Evolutionary conservation across 2,329 filamentous ascomycete species (phyloP).

Genomic region (Fusarium equiseti): DNA sequence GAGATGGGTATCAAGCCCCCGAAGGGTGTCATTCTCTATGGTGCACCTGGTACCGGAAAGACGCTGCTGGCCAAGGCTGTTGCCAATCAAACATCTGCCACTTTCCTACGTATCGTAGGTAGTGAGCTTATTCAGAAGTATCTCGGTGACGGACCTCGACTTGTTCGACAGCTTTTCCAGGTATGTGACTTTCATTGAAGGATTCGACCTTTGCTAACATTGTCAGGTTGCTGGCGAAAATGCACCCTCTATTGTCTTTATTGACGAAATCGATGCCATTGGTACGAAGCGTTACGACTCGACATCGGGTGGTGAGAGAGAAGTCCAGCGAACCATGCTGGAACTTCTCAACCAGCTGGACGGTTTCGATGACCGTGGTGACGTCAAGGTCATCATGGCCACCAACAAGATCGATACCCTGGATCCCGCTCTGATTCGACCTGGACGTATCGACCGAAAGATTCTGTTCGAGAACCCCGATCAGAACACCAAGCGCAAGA

Average conservation of each 20-base stretch:
- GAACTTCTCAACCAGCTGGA: slow-evolving; percentile 53
- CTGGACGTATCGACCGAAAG: slow-evolving; percentile 98
- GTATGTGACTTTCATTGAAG: slow-evolving; percentile 54
- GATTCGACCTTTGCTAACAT: slow-evolving; percentile 14
- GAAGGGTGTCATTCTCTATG: slow-evolving; percentile 99
- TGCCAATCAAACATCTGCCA: slow-evolving; percentile 98
- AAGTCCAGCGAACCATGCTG: slow-evolving; percentile 78
- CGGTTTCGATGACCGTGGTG: slow-evolving; percentile 97
- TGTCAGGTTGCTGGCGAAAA: slow-evolving; percentile 90
- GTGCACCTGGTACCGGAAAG: slow-evolving; percentile 96
- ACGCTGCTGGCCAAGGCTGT: slow-evolving; percentile 96
- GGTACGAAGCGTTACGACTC: slow-evolving; percentile 99
- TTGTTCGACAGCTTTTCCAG: slow-evolving; percentile 96
- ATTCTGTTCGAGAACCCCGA: slow-evolving; percentile 79
- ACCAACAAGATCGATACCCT: slow-evolving; percentile 99
- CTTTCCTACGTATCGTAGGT: slow-evolving; percentile 96
- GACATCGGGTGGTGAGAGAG: slow-evolving; percentile 94
- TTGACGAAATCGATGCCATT: slow-evolving; percentile 98
- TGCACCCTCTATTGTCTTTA: slow-evolving; percentile 96
- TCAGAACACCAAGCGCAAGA: slow-evolving; percentile 96
- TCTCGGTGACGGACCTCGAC: slow-evolving; percentile 91
- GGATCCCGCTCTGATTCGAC: slow-evolving; percentile 94
- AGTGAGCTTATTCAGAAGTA: slow-evolving; percentile 99
- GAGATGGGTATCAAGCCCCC: slow-evolving; percentile 99
- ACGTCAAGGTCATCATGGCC: slow-evolving; percentile 99